Evolutionary conservation across 2,329 filamentous ascomycete species (phyloP), one percentile per base, ranked within the genome.

Genomic region (Fusarium chaquense): DNA sequence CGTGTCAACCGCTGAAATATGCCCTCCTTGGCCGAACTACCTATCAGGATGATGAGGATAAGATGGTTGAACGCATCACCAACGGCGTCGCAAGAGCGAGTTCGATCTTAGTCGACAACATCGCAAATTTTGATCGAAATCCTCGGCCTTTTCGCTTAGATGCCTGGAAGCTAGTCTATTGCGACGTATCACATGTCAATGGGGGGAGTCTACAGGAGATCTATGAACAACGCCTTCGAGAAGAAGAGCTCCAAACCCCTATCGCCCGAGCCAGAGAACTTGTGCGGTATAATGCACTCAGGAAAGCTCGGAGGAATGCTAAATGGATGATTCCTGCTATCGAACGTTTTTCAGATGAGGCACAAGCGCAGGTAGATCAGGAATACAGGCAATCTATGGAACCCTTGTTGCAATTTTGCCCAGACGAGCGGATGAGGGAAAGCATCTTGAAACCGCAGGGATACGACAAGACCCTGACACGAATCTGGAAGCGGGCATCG

Each of bases 401-500:
- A 36, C 33, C 33, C 16, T 36, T 36, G 0, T 36, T 36, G 33
- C 33, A 18, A 36, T 18, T 36, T 36, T 9, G 16, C 16, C 15
- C n/a, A 5, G 7, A 36, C 33, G 33, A 36, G 16, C 16, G 8
- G 18, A 2, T 5, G 4, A 36, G 16, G 16, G 7, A 36, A 36
- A 36, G 5, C 16, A 10, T 18, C 33, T 18, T 36, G 1, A 8
- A 8, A 36, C 33, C 33, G 16, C 33, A 2, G 16, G 4, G 3
- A 7, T 30, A 47, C 30, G 0, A 2, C 6, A 5, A 56, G 30
- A 44, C 28, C 6, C 26, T 67, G 3, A 4, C 18, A 36, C 56
- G 16, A 43, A 36, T 50, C 30, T 72, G 68, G 68, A 62, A 36
- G 46, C 24, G 35, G n/a, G 58, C 64, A 18, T 67, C 70, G 1